Percentiles rank a stretch among this genome's conserved stretches.
phyloP scores from a whole-genome alignment of 371 early-diverging fungal genomes.

The Rhizopus stolonifer region DNA sequence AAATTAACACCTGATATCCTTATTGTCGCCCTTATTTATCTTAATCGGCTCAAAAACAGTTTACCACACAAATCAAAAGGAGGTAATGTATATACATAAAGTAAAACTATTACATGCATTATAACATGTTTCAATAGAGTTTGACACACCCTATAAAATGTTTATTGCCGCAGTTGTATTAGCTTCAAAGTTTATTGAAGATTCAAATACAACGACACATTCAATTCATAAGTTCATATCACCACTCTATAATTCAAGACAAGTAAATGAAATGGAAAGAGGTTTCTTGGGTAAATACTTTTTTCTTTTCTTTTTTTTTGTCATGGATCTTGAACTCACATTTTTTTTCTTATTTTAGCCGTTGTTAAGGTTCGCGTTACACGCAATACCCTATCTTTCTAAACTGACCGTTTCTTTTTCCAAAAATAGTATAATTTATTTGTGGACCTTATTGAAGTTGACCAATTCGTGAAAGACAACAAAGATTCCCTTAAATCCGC shows the following conservation, averaged over 20 bases:
- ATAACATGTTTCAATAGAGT: conserved; percentile 45
- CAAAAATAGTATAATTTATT: conserved; percentile 19
- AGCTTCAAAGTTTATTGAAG: conserved; percentile 68
- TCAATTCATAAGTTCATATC: conserved; percentile 32
- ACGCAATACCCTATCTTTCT: neutral
- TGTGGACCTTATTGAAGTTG: conserved; percentile 16
- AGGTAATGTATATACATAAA: conserved; percentile 15
- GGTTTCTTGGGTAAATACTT: conserved; percentile 36
- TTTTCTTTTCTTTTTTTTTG: neutral
- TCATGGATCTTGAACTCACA: neutral
- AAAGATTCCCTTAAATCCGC: conserved; percentile 18
- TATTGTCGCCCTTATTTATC: conserved; percentile 67
- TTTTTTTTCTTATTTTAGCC: neutral
- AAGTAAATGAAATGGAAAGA: conserved; percentile 57
- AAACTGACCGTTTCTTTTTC: neutral
- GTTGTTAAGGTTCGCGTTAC: conserved; percentile 15
- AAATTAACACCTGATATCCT: conserved; percentile 46
- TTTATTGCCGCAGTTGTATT: conserved; percentile 70
- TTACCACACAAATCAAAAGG: conserved; percentile 64
- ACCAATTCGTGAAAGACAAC: conserved; percentile 16
- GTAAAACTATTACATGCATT: neutral
- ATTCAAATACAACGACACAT: conserved; percentile 41
- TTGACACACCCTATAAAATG: conserved; percentile 76
- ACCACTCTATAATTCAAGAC: conserved; percentile 52
- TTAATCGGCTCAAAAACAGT: conserved; percentile 60